Conservation (phyloP, 2,329 filamentous ascomycete species). For the Xylariaceae sp. region DNA sequence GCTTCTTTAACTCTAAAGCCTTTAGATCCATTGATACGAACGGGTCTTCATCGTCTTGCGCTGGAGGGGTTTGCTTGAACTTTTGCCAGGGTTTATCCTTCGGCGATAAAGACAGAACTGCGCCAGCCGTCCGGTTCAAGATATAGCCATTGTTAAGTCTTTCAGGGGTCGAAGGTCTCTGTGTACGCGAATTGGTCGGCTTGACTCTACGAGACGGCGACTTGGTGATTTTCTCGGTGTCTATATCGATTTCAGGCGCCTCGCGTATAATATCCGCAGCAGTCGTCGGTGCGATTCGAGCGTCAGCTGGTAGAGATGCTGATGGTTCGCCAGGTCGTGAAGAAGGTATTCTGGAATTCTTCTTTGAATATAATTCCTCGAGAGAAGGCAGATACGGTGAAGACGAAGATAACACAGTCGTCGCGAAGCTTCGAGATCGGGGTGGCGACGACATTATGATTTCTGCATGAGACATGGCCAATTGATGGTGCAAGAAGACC, state of each 20-base stretch:
- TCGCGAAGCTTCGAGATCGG: conserved; percentile 20
- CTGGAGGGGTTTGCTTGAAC: conserved; percentile 22
- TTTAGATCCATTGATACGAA: not conserved
- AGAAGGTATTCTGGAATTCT: conserved; percentile 31
- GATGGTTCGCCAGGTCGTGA: conserved; percentile 36
- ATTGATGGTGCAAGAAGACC: conserved; percentile 26
- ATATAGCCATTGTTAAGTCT: conserved; percentile 9
- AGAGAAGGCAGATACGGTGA: conserved; percentile 54
- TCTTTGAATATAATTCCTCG: conserved; percentile 40
- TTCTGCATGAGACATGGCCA: conserved; percentile 33
- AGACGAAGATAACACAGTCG: conserved; percentile 39
- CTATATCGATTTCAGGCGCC: conserved; percentile 31
- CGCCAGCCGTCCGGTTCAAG: conserved; percentile 11
- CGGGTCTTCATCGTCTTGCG: conserved; percentile 2
- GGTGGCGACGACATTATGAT: conserved; percentile 30
- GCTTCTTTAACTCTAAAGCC: not conserved
- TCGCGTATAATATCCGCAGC: conserved; percentile 37
- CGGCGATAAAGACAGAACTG: conserved; percentile 26
- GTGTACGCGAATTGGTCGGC: conserved; percentile 12
- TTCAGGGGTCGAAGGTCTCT: conserved; percentile 10
- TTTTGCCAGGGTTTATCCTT: conserved; percentile 37
- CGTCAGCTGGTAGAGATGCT: conserved; percentile 35
- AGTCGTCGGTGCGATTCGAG: conserved; percentile 38
- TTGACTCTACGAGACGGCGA: conserved; percentile 25
- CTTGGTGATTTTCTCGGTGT: conserved; percentile 26